Percentiles rank a stretch among this genome's conserved stretches.
Conservation (phyloP, 257 asterid species). For the Coffea canephora region DNA sequence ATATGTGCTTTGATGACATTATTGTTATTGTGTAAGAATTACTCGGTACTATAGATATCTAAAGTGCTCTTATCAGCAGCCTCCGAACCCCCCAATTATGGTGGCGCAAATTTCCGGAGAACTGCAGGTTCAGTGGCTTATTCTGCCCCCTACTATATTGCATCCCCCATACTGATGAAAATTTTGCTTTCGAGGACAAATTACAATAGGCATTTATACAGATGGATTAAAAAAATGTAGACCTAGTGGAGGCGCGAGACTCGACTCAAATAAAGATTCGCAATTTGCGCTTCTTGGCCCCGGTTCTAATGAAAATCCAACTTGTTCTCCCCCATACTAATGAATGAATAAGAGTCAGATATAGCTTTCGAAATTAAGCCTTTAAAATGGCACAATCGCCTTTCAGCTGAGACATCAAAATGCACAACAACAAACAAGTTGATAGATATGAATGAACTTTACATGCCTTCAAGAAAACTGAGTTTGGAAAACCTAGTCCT, state of each 20-base stretch:
- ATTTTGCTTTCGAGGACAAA: background rate
- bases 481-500: background rate
- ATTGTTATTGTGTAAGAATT: background rate
- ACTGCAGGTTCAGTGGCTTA: background rate
- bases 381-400: background rate
- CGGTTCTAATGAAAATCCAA: background rate
- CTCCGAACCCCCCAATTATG: background rate
- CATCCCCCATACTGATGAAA: background rate
- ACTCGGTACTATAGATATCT: background rate
- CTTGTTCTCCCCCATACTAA: background rate
- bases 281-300: background rate
- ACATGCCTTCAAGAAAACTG: background rate
- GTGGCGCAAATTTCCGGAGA: background rate
- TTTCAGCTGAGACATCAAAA: background rate
- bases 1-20: background rate
- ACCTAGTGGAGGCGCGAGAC: background rate
- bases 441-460: background rate
- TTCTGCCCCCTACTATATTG: background rate
- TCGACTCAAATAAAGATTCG: background rate
- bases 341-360: background rate
- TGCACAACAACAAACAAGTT: background rate
- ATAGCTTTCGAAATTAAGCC: background rate
- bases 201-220: background rate
- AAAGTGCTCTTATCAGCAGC: background rate
- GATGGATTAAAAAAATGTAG: background rate